These are phyloP conservation scores for Musa itinerans DNA, from an alignment of 176 grass and related monocot genomes.

Conservation along the genomic window DNA sequence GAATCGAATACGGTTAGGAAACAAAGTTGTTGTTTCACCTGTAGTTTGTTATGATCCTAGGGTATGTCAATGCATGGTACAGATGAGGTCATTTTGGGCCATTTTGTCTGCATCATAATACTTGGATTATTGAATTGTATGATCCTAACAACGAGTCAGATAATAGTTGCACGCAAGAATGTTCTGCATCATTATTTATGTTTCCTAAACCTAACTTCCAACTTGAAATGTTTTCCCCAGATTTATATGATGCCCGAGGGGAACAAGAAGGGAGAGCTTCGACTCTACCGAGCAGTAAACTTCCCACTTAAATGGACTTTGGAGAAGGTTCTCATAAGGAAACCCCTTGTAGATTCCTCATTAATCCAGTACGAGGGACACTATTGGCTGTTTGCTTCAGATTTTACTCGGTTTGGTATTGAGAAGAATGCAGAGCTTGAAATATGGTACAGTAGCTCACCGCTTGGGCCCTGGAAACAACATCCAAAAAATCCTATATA, in stretches of 20 bases:
- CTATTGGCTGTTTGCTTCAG: slow-evolving; percentile 88
- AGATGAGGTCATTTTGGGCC: neutral
- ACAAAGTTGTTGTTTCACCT: too few relatives aligned
- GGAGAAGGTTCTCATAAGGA: slow-evolving; percentile 80
- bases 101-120: neutral
- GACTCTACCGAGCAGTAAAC: slow-evolving; percentile 81
- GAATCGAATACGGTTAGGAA: neutral
- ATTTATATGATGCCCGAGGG: slow-evolving; percentile 99
- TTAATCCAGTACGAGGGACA: slow-evolving; percentile 58
- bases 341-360: slow-evolving; percentile 72
- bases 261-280: slow-evolving; percentile 81
- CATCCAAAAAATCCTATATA: slow-evolving; percentile 92
- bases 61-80: too few relatives aligned
- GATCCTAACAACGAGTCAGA: too few relatives aligned
- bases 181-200: neutral
- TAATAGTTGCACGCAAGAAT: neutral
- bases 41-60: too few relatives aligned
- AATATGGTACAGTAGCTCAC: slow-evolving; percentile 86
- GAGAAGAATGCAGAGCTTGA: slow-evolving; percentile 99
- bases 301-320: slow-evolving; percentile 94
- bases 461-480: slow-evolving; percentile 85
- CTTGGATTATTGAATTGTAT: neutral
- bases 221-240: slow-evolving; percentile 21
- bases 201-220: slow-evolving; percentile 1
- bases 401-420: slow-evolving; percentile 69